Evolutionary conservation across 164 flowering plant genomes (phyloP).

Genomic region (Buxus sempervirens): DNA sequence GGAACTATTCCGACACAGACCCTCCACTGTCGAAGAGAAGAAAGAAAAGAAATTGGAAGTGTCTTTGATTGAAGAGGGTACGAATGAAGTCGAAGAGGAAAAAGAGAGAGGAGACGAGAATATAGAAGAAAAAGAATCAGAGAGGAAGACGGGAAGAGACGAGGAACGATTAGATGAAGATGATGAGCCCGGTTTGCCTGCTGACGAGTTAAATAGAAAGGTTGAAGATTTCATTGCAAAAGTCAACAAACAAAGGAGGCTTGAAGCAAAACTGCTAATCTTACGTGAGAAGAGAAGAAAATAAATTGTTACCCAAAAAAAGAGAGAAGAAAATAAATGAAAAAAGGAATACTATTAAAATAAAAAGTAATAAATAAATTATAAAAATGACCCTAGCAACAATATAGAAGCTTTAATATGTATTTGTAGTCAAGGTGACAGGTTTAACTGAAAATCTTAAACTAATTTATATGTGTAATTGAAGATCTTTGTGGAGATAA

Average conservation of each 20-base stretch:
- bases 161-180: slow-evolving; percentile 23
- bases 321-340: neutral
- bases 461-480: neutral
- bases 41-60: slow-evolving; percentile 7
- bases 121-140: slow-evolving; percentile 1
- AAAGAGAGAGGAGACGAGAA: neutral
- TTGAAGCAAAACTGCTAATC: slow-evolving; percentile 39
- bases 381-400: neutral
- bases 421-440: neutral
- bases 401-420: neutral
- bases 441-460: neutral
- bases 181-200: slow-evolving; percentile 25
- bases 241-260: slow-evolving; percentile 50
- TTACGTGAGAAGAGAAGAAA: slow-evolving; percentile 9
- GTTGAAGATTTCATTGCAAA: slow-evolving; percentile 72
- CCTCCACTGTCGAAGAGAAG: slow-evolving; percentile 13
- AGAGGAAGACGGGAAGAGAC: slow-evolving; percentile 4
- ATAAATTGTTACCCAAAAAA: too few species aligned
- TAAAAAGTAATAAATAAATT: too few species aligned
- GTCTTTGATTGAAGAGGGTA: slow-evolving; percentile 3
- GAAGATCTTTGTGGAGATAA: neutral
- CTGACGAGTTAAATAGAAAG: slow-evolving; percentile 50
- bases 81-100: slow-evolving; percentile 1
- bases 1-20: slow-evolving; percentile 15
- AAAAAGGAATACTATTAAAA: neutral